Conservation (phyloP, 2,329 filamentous ascomycete genomes). For the Trichoderma brevicompactum region DNA sequence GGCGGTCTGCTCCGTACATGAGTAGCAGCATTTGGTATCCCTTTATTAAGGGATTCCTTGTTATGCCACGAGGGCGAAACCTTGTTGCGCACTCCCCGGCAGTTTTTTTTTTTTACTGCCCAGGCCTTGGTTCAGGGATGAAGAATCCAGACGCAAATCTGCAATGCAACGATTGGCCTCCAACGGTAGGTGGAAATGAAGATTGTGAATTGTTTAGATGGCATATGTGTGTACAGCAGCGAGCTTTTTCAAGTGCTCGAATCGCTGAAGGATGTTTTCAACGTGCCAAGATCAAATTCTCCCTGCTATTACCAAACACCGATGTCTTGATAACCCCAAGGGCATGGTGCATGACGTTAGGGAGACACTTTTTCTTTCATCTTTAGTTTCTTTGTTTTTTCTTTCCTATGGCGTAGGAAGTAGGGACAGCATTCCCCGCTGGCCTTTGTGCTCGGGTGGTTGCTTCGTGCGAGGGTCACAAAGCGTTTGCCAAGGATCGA, state of each 20-base stretch:
- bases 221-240: constrained; percentile 66
- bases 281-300: constrained; percentile 58
- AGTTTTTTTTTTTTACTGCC: neutral
- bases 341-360: constrained; percentile 61
- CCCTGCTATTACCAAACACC: constrained; percentile 64
- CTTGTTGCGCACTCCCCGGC: neutral
- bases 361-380: constrained; percentile 46
- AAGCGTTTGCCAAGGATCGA: constrained; percentile 2
- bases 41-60: neutral
- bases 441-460: neutral
- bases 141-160: neutral
- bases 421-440: neutral
- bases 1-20: neutral
- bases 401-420: neutral
- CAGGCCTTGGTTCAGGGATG: constrained; percentile 7
- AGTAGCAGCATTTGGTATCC: neutral
- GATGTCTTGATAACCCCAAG: constrained; percentile 46
- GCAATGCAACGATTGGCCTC: neutral
- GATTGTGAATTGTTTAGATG: constrained; percentile 37
- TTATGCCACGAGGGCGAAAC: neutral
- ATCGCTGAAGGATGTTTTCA: constrained; percentile 60
- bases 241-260: constrained; percentile 54
- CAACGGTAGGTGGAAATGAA: constrained; percentile 12
- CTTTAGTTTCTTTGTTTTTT: neutral
- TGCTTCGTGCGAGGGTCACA: constrained; percentile 5